phyloP scores from a whole-genome alignment of 805 yeast species.

The Saccharomycopsis javanensis region DNA sequence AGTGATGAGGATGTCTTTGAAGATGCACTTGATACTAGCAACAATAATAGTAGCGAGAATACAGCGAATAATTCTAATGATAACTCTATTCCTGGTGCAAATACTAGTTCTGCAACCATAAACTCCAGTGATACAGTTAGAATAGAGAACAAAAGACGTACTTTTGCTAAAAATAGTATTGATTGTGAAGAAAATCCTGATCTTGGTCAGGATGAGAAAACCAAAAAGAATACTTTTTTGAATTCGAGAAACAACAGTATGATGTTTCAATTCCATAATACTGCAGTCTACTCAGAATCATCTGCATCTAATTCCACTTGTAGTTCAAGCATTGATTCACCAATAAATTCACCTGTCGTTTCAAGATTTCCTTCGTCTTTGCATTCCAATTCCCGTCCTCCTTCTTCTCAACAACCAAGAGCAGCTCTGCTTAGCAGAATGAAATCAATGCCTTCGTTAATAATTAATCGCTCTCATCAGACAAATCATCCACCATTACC shows the following conservation, averaged over 20 bases:
- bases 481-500: background rate
- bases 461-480: background rate
- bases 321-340: background rate
- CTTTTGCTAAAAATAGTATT: background rate
- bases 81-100: slow-evolving; percentile 8
- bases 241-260: slow-evolving; percentile 8
- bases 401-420: background rate
- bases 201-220: slow-evolving; percentile 3
- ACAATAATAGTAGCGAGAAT: slow-evolving; percentile 3
- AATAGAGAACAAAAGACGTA: background rate
- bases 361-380: background rate
- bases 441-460: background rate
- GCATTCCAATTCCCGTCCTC: background rate
- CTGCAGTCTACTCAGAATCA: background rate
- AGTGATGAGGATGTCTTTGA: slow-evolving; percentile 4
- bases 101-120: slow-evolving; percentile 14
- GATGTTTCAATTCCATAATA: background rate
- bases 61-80: slow-evolving; percentile 7
- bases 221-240: slow-evolving; percentile 14
- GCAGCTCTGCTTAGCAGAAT: background rate
- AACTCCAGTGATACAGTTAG: slow-evolving; percentile 10
- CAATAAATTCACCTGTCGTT: background rate
- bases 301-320: background rate
- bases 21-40: slow-evolving; percentile 10
- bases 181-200: background rate